Evolutionary conservation across 75 land plant species (phyloP), one percentile per base, ranked within the genome.

Genomic region (Sequoia sempervirens): DNA sequence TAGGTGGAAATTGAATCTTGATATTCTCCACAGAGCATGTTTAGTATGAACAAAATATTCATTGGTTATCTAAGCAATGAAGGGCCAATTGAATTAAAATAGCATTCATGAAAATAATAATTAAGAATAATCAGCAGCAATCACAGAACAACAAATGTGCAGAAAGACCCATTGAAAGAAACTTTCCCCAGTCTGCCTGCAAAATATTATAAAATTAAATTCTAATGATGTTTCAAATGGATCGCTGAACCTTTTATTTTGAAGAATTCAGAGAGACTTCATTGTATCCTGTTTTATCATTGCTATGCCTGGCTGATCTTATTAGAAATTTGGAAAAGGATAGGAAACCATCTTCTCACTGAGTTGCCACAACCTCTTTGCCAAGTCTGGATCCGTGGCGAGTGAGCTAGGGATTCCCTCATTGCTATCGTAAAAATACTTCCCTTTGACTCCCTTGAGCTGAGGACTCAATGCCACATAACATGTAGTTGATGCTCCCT

Each of bases 401-500:
- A 53, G 76, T 30, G 61, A 9, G 78, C 88, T 86, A 7, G 89
- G 38, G 5, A 75, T 64, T 0, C 88, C 81, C 58, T 82, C 38
- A 47, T 94, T 91, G 86, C 88, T 70, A 83, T 91, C 88, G 1
- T 26, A 58, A 72, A 92, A 93, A 68, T 93, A 95, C 81, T 91
- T 87, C 4, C 97, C 97, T 46, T 75, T 84, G 6, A 93, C 89
- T 32, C 95, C 95, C 15, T 91, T 88, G 36, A 93, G 86, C 28
- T 86, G 81, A 36, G 97, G 94, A 86, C 90, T 87, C 84, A 90
- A 50, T 82, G 97, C 97, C n/a, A 93, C 90, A 75, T 92, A 95
- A 72, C 95, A 93, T 74, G 89, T 75, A 5, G 97, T 93, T 69
- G 97, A 95, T 73, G 97, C 95, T 13, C 97, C 97, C 93, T 95